A percentile compares a stretch with the other conserved stretches of the same genome.
Conservation (phyloP, 345 rosid species). For the Gossypium stocksii region DNA sequence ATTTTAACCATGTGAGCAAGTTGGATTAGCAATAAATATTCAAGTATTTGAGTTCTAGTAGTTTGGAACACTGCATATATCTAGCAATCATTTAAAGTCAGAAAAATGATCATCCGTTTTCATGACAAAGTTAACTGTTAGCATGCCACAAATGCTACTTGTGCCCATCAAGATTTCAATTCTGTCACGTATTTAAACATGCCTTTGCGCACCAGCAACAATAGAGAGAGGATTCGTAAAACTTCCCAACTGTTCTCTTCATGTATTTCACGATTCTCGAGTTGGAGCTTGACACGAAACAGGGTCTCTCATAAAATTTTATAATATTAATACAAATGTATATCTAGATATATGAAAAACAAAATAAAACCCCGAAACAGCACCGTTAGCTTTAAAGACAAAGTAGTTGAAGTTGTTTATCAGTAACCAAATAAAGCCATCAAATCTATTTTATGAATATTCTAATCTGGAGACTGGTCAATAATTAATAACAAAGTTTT, state of each 20-base stretch:
- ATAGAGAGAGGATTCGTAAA: neutral
- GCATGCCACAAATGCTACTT: conserved; percentile 8
- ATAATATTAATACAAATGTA: neutral
- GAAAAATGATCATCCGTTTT: neutral
- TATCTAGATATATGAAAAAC: neutral
- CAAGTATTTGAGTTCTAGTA: neutral
- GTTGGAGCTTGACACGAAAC: neutral
- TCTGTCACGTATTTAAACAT: neutral
- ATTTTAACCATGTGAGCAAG: neutral
- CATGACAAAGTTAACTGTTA: neutral
- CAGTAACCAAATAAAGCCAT: neutral
- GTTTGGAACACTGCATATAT: neutral
- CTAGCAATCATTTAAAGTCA: conserved; percentile 1
- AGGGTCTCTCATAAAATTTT: neutral
- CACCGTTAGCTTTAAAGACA: neutral
- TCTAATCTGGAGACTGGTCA: neutral
- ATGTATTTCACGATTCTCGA: conserved; percentile 8
- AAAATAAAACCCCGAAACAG: neutral
- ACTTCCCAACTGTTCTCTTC: conserved; percentile 3
- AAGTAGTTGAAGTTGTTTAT: neutral
- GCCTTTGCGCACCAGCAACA: neutral
- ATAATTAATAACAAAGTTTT: neutral
- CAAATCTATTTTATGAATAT: neutral
- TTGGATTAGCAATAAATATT: neutral
- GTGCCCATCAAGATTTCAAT: neutral